Base-by-base conservation (phyloP, 768 basidiomycete genomes). In the Exidia glandulosa region DNA sequence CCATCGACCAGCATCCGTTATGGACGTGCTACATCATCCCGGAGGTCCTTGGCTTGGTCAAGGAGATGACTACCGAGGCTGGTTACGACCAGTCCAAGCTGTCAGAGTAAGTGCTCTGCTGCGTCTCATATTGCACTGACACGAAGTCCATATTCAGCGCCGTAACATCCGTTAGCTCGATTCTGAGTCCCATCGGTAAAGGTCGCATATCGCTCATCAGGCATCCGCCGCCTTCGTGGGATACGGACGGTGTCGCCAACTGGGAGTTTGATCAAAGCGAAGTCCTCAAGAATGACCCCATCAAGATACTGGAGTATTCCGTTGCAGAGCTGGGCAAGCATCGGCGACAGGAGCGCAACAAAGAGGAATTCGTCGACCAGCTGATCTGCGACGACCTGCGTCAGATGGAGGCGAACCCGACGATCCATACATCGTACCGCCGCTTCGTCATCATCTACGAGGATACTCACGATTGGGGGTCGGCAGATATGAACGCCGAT, bases 301-400 rank as follows among this genome's bases (percentile, higher is more conserved):
- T 54, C 50, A 27, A 54, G 10, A 25, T 54, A 6, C 50, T 54
- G 6, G 50, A 54, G 14, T 54, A 54, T 27, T 54, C 25, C 30
- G 25, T 27, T 27, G 30, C 25, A 19, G 30, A 29, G 10, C 50
- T 54, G 12, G 50, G 12, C 9, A 25, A 14, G 25, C 50, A 54
- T 25, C 6, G 19, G 19, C 27, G 25, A 19, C 50, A 23, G 10
- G 30, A 27, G 10, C 25, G 14, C 9, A 31, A 54, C 9, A 54
- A 31, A 19, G 54, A 56, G 59, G n/a, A 56, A 3, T 27, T 36
- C 31, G 55, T 60, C 29, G 31, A 56, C 25, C n/a, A 55, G 6
- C 50, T 37, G n/a, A 36, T 60, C 23, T 60, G 56, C n/a, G 36
- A 60, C 13, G 59, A 60, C 33, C 52, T 60, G 25, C 29, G 59